These are phyloP conservation scores for Skeletonema grethae DNA, from an alignment of 108 stramenopile genomes.

Conservation along the genomic window DNA sequence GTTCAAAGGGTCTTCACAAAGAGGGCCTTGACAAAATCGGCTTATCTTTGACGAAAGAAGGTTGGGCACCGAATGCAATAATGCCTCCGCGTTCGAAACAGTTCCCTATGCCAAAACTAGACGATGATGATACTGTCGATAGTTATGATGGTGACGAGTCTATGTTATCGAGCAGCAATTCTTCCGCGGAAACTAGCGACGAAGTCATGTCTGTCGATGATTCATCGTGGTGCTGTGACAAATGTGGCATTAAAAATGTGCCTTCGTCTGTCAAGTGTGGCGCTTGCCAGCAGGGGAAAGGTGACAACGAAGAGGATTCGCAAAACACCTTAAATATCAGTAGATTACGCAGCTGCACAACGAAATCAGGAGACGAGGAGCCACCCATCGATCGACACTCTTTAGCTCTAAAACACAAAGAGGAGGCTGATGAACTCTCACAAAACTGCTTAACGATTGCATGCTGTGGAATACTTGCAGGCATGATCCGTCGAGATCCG, in stretches of 20 bases:
- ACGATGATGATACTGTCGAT: slow-evolving; percentile 7
- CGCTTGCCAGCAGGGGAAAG: slow-evolving; percentile 17
- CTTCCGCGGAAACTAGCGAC: neutral
- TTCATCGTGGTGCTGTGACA: slow-evolving; percentile 9
- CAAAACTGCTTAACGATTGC: slow-evolving; percentile 62
- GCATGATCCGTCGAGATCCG: slow-evolving; percentile 78
- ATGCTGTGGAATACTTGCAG: slow-evolving; percentile 68
- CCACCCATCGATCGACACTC: slow-evolving; percentile 18
- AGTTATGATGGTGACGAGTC: slow-evolving; percentile 22
- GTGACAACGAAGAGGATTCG: slow-evolving; percentile 1
- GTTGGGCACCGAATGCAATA: slow-evolving; percentile 74
- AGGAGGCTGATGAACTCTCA: slow-evolving; percentile 60
- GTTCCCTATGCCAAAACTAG: slow-evolving; percentile 32
- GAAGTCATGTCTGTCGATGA: neutral
- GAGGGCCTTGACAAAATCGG: slow-evolving; percentile 36
- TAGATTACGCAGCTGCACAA: slow-evolving; percentile 17
- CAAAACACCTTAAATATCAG: neutral
- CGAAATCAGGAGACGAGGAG: slow-evolving; percentile 10
- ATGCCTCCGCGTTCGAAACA: slow-evolving; percentile 54
- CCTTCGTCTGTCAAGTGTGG: slow-evolving; percentile 7
- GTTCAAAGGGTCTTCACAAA: slow-evolving; percentile 41
- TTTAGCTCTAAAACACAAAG: slow-evolving; percentile 53
- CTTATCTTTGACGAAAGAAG: slow-evolving; percentile 47
- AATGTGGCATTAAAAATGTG: slow-evolving; percentile 13
- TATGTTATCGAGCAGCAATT: slow-evolving; percentile 11